These are phyloP conservation scores for Coffea eugenioides DNA, from an alignment of 257 asterid genomes.

Conservation along the genomic window DNA sequence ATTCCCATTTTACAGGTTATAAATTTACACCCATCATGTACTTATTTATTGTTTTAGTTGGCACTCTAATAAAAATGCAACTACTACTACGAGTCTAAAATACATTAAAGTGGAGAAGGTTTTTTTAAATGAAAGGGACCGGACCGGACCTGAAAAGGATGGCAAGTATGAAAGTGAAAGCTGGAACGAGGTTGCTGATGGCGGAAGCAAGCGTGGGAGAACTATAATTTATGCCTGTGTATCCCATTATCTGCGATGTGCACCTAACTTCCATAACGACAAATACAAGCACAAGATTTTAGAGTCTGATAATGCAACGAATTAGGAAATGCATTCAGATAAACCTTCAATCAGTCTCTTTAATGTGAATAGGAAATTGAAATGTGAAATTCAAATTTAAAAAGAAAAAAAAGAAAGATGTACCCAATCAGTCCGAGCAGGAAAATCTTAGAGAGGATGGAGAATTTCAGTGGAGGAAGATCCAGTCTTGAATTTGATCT, in stretches of 20 bases:
- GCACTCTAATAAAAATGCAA: too few relatives aligned
- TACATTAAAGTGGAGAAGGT: too few relatives aligned
- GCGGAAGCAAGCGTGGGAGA: constrained; percentile 77
- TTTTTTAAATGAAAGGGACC: too few relatives aligned
- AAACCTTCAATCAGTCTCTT: too few relatives aligned
- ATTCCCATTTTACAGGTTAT: too few relatives aligned
- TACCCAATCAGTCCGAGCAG: constrained; percentile 81
- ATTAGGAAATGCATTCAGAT: too few relatives aligned
- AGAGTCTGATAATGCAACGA: not conserved
- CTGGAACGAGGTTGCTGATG: constrained; percentile 69
- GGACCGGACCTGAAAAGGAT: constrained; percentile 31
- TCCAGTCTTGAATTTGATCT: constrained; percentile 41
- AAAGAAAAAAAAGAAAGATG: too few relatives aligned
- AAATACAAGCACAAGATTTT: not conserved
- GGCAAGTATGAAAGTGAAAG: constrained; percentile 48
- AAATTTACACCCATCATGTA: too few relatives aligned
- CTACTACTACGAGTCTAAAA: too few relatives aligned
- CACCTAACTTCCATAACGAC: constrained; percentile 5
- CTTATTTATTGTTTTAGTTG: too few relatives aligned
- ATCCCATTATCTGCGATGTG: constrained; percentile 24
- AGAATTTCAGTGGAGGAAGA: constrained; percentile 53
- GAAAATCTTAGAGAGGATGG: constrained; percentile 51
- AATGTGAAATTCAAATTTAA: too few relatives aligned
- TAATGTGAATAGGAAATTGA: too few relatives aligned
- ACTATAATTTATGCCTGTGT: constrained; percentile 56